These are phyloP conservation scores for Falciphora oryzae DNA, from an alignment of 2,329 filamentous ascomycete genomes.

Conservation along the genomic window DNA sequence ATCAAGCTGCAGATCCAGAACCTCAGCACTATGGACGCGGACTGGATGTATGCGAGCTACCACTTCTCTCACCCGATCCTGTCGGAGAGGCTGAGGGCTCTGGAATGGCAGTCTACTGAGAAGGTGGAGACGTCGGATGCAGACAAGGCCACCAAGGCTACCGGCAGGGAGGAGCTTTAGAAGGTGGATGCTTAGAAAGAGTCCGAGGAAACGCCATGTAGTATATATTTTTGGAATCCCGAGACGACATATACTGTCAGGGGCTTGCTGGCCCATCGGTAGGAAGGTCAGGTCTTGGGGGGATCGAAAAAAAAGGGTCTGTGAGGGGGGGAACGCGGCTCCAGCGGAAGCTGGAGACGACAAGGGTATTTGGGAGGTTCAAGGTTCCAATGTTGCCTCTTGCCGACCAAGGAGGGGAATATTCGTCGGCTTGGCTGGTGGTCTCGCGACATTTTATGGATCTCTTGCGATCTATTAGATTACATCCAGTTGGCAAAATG, in stretches of 20 bases:
- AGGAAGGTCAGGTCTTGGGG: neutral
- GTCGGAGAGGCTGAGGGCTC: conserved; percentile 83
- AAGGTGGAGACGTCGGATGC: conserved; percentile 36
- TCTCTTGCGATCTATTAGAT: too few relatives aligned
- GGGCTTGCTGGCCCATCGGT: neutral
- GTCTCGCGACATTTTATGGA: neutral
- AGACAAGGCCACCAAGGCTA: conserved; percentile 48
- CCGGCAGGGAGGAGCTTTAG: conserved; percentile 69
- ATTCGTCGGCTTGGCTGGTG: neutral
- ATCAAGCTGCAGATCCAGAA: conserved; percentile 99
- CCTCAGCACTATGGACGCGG: conserved; percentile 95
- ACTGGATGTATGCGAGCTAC: conserved; percentile 97
- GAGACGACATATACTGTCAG: neutral
- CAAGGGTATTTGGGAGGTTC: too few relatives aligned
- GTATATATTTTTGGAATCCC: neutral
- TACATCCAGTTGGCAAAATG: too few relatives aligned
- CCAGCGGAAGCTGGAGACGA: too few relatives aligned
- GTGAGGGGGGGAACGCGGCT: too few relatives aligned
- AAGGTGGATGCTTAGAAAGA: neutral
- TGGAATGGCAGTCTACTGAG: conserved; percentile 71
- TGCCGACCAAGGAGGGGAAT: neutral
- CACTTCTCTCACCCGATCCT: conserved; percentile 98
- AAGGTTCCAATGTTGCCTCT: neutral
- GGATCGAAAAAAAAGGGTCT: neutral
- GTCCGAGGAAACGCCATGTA: neutral